Base-by-base conservation (phyloP, 768 basidiomycete genomes). In the Leucosporidium scottii region DNA sequence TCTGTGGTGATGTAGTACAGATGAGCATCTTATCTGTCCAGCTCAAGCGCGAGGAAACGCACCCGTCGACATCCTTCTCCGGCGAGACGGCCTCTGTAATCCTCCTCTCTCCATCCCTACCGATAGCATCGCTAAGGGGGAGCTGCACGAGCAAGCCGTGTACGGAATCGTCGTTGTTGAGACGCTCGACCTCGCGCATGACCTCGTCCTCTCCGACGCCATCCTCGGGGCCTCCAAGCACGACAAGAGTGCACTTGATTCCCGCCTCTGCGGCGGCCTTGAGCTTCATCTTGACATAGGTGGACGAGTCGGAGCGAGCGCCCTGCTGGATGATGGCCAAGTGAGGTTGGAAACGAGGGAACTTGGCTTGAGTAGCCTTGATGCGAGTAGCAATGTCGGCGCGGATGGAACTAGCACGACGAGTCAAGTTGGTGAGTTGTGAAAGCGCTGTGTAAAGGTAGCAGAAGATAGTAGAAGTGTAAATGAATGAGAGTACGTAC, bases 1-100 rank as follows among this genome's bases (percentile, higher is more conserved):
- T 31, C 94, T 93, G 70, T 61, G 47, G 47, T 51, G n/a, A n/a
- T n/a, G 6, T n/a, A 56, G 17, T 15, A 28, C 3, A 28, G 56
- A 18, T 56, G 9, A n/a, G 25, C 23, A 20, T n/a, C 23, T 51
- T 44, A 9, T 23, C 23, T n/a, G 57, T 17, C 55, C 47, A 17
- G 36, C 9, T 27, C 2, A 31, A 25, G 18, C 34, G 57, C 44
- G 48, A 54, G 21, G n/a, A 56, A 10, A 79, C 83, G 64, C 74
- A 93, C 91, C 93, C 96, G 78, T 99, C 96, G 68, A 99, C 88
- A 74, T 99, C 96, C 81, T 99, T 99, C 78, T 87, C 84, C 23
- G 92, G 91, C 67, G 86, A 89, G 67, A 99, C 86, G 17, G 91
- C 87, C 79, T 98, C 94, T n/a, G 93, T 97, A 61, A 99, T 89